Evolutionary conservation across 371 early-diverging fungal species (phyloP), one percentile per base, ranked within the genome.

Genomic region (Lichtheimia ornata): DNA sequence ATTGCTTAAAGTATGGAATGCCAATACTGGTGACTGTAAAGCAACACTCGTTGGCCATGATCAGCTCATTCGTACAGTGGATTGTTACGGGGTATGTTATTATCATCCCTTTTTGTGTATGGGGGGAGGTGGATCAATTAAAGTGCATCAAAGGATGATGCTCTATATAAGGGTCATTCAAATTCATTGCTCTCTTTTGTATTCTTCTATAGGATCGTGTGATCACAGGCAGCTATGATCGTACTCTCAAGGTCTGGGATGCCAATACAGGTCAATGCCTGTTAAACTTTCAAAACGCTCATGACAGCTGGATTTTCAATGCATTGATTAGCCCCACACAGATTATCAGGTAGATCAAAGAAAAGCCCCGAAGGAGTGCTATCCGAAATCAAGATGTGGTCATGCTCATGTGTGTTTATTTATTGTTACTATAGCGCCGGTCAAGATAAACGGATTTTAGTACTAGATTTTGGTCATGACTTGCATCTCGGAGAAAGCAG

Each of bases 191-290:
- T 22, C 22, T 17, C n/a, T n/a, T n/a, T 52, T 40, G 15, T 54
- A 15, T 22, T 24, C 15, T 3, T n/a, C n/a, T n/a, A n/a, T 60
- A 76, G 59, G 81, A 81, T 27, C 77, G 77, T 30, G 53, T 76
- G 40, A 69, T 81, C 1, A 81, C 67, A 27, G 81, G 81, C 13
- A 76, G 81, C 41, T 97, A 98, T 72, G 99, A 99, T 76, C 92
- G 95, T 58, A 90, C 95, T 0, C 84, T 99, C 56, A 94, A 93
- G 70, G 92, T 98, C 24, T 99, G 97, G 95, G 93, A 97, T 66
- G 64, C 84, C 2, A 62, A 67, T 18, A 69, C 71, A 13, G 73
- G 73, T 6, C 51, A 62, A 25, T 77, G 81, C 35, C 40, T 76
- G 3, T 65, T 91, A 27, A 83, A 88, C 69, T 85, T 92, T 52